Conservation (phyloP, 1,284 basidiomycete genomes). For the Golubevia pallescens region DNA sequence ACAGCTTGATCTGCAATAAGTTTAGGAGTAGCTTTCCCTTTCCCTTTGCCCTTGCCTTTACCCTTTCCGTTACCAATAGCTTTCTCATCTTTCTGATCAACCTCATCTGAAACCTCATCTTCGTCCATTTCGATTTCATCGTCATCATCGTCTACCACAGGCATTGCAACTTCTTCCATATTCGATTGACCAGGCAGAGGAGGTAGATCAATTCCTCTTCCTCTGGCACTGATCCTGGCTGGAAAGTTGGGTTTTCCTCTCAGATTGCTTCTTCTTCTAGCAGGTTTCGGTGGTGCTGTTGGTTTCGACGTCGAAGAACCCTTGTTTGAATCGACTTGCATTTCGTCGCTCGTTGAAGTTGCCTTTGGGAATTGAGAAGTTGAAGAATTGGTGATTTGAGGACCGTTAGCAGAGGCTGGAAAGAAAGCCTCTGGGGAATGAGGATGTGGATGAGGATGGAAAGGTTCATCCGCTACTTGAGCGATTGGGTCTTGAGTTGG, state of each 20-base stretch:
- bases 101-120: slow-evolving; percentile 28
- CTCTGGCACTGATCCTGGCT: neutral
- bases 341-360: neutral
- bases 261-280: too few species aligned
- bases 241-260: neutral
- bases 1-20: neutral
- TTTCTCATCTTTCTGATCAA: slow-evolving; percentile 5
- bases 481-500: too few species aligned
- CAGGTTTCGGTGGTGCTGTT: too few species aligned
- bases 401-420: neutral
- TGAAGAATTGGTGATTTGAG: neutral
- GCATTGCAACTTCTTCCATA: slow-evolving; percentile 19
- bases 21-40: neutral
- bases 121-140: slow-evolving; percentile 20
- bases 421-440: neutral
- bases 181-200: neutral
- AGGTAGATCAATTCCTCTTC: neutral
- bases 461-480: neutral
- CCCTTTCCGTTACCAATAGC: slow-evolving; percentile 1
- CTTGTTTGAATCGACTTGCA: neutral
- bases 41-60: slow-evolving; percentile 6
- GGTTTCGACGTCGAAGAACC: too few species aligned
- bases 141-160: slow-evolving; percentile 23
- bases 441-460: slow-evolving; percentile 1
- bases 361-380: too few species aligned